Conservation (phyloP, 257 asterid genomes). For the Solanum ossicruentum region DNA sequence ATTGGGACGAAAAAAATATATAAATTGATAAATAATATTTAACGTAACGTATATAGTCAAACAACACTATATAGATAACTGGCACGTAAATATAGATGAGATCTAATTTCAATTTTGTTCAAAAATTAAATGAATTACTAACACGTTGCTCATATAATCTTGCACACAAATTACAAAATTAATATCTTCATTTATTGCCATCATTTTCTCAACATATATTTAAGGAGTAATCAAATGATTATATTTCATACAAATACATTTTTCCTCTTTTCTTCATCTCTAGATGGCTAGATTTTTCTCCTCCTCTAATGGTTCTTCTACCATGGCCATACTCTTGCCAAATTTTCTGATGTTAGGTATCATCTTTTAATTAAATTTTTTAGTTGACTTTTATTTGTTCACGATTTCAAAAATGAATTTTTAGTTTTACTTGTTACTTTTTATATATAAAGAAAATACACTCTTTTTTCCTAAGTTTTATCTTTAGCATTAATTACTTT, state of each 20-base stretch:
- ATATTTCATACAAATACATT: not conserved
- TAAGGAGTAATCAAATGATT: not conserved
- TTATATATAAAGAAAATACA: too few species aligned
- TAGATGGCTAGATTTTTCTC: not conserved
- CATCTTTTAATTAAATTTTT: not conserved
- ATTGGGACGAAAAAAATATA: too few species aligned
- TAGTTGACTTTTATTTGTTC: too few species aligned
- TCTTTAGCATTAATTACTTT: too few species aligned
- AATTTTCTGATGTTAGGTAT: not conserved
- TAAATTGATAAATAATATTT: too few species aligned
- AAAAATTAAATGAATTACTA: not conserved
- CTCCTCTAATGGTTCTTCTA: not conserved
- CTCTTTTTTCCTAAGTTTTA: too few species aligned
- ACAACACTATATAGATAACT: too few species aligned
- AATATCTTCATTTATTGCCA: not conserved
- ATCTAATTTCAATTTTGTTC: not conserved
- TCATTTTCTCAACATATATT: not conserved
- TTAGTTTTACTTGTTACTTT: too few species aligned
- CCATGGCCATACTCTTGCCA: not conserved
- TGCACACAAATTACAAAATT: not conserved
- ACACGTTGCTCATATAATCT: not conserved
- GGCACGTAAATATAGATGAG: not conserved
- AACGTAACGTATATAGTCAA: too few species aligned
- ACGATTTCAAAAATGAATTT: too few species aligned
- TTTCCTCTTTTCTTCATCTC: not conserved